phyloP scores from a whole-genome alignment of 495 filamentous ascomycete genomes.

The Darksidea phi region DNA sequence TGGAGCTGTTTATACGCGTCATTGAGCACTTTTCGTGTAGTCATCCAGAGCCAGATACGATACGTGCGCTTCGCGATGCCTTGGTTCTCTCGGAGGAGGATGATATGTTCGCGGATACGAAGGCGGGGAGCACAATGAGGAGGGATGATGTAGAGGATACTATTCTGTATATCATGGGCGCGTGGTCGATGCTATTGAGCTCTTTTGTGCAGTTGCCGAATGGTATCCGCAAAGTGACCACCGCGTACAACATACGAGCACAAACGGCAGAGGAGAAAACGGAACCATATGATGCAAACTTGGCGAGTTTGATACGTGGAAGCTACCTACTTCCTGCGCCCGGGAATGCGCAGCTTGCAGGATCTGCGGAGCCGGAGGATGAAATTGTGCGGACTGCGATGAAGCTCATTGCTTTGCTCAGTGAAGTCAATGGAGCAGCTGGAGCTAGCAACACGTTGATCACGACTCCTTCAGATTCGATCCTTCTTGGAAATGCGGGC shows the following conservation, averaged over 20 bases:
- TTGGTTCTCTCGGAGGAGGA: neutral
- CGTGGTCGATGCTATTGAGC: constrained; percentile 20
- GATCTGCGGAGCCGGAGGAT: neutral
- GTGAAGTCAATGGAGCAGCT: neutral
- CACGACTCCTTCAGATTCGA: neutral
- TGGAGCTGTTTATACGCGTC: constrained; percentile 16
- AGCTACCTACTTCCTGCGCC: constrained; percentile 11
- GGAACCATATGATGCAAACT: constrained; percentile 4
- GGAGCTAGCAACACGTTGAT: neutral
- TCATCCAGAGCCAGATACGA: neutral
- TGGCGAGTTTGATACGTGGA: constrained; percentile 1
- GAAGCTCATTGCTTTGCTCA: constrained; percentile 9
- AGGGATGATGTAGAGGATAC: constrained; percentile 25
- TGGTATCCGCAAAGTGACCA: constrained; percentile 1
- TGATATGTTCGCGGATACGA: constrained; percentile 11
- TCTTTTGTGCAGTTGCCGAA: constrained; percentile 15
- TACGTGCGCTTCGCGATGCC: constrained; percentile 8
- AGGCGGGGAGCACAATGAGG: constrained; percentile 3
- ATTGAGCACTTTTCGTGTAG: constrained; percentile 10
- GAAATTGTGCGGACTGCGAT: constrained; percentile 11
- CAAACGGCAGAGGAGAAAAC: neutral
- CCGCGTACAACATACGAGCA: constrained; percentile 5
- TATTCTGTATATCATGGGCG: constrained; percentile 21
- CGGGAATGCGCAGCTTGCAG: neutral
- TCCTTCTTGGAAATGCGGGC: neutral